Percentiles rank a stretch among this genome's conserved stretches.
Conservation (phyloP, 129 eudicot species). For the Mikania micrantha region DNA sequence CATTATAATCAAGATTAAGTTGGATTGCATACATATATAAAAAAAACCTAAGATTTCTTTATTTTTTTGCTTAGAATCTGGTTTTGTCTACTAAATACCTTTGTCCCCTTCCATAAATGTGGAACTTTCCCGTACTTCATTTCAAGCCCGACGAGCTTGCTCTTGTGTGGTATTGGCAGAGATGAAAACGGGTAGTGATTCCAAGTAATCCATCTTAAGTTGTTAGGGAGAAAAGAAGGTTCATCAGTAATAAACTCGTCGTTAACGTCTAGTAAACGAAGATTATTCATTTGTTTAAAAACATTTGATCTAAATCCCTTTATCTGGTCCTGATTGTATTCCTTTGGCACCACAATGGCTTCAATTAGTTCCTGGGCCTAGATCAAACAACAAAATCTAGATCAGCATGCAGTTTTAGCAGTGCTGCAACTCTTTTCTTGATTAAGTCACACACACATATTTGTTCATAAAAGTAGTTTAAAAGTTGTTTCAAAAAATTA, state of each 20-base stretch:
- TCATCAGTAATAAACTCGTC: neutral
- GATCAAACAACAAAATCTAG: neutral
- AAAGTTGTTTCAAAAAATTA: too few species aligned
- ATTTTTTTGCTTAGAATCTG: neutral
- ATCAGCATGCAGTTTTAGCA: too few species aligned
- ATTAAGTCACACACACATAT: too few species aligned
- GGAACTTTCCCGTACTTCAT: neutral
- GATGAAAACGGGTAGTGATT: neutral
- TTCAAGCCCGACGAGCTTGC: neutral
- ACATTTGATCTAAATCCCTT: neutral
- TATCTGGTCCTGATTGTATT: neutral
- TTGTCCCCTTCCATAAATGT: neutral
- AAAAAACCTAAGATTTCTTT: neutral
- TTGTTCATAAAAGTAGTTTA: too few species aligned
- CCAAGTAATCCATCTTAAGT: neutral
- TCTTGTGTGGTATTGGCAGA: neutral
- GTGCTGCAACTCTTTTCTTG: too few species aligned
- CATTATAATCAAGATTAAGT: neutral
- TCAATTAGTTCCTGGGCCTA: neutral
- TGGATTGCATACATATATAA: neutral
- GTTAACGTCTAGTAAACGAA: neutral
- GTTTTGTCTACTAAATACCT: neutral
- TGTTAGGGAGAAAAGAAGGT: neutral
- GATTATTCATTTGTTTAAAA: neutral
- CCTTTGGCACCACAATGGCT: neutral